phyloP scores from a whole-genome alignment of 1,139 yeast species.

The Yamadazyma membranifaciens region DNA sequence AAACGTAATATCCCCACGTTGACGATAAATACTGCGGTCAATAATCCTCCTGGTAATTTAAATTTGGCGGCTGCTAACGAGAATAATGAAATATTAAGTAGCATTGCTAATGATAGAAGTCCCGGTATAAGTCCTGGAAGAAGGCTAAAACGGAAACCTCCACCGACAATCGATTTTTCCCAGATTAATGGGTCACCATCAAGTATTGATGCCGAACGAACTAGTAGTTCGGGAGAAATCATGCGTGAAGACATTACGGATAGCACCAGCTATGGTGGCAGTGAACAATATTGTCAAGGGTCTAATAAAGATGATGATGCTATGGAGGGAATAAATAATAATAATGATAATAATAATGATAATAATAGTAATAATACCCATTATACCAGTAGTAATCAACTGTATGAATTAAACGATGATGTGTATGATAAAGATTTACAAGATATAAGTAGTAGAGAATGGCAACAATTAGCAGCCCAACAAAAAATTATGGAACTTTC shows the following conservation, averaged over 20 bases:
- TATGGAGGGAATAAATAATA: background rate
- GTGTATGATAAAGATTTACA: constrained; percentile 34
- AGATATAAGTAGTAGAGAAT: constrained; percentile 70
- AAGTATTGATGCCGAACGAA: constrained; percentile 9
- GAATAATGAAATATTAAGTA: background rate
- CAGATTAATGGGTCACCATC: constrained; percentile 31
- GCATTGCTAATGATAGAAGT: constrained; percentile 1
- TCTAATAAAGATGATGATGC: background rate
- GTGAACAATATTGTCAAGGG: background rate
- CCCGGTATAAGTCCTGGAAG: constrained; percentile 10
- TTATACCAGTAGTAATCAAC: background rate
- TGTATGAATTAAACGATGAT: background rate
- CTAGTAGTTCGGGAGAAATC: background rate
- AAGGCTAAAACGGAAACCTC: constrained; percentile 33
- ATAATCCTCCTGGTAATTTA: background rate
- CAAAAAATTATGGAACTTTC: constrained; percentile 41
- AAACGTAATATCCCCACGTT: constrained; percentile 9
- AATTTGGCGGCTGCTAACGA: background rate
- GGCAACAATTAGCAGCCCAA: constrained; percentile 64
- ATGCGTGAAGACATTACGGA: background rate
- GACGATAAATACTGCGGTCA: constrained; percentile 9
- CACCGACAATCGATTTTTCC: constrained; percentile 45
- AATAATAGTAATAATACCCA: background rate
- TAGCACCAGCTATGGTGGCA: background rate
- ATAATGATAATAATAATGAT: background rate